phyloP scores from a whole-genome alignment of 495 filamentous ascomycete species.

The Bathelium albidoporum region DNA sequence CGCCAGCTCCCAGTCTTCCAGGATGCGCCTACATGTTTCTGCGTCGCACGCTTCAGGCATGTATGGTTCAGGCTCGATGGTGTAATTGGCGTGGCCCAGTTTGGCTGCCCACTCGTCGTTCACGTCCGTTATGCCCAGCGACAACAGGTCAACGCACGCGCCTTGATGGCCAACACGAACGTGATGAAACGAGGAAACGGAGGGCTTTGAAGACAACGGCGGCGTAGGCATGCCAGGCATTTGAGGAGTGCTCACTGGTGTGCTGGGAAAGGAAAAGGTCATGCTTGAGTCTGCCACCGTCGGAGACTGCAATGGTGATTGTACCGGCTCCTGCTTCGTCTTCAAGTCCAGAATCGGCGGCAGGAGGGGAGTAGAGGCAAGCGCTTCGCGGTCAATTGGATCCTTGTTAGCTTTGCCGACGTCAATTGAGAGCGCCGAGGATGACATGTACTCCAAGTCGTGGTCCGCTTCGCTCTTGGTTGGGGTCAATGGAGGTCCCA shows the following conservation, averaged over 20 bases:
- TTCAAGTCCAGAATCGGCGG: slow-evolving; percentile 60
- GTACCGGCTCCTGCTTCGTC: slow-evolving; percentile 36
- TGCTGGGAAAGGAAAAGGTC: slow-evolving; percentile 32
- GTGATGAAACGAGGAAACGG: slow-evolving; percentile 58
- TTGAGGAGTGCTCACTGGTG: slow-evolving; percentile 34
- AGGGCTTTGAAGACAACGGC: slow-evolving; percentile 69
- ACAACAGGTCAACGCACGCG: slow-evolving; percentile 48
- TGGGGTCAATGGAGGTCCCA: neutral
- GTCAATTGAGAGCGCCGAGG: slow-evolving; percentile 40
- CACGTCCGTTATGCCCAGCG: slow-evolving; percentile 51
- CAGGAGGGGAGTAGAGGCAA: slow-evolving; percentile 70
- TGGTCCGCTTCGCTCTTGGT: neutral
- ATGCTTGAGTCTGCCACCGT: slow-evolving; percentile 43
- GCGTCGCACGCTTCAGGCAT: slow-evolving; percentile 49
- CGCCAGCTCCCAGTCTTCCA: slow-evolving; percentile 70
- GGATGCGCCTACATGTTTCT: slow-evolving; percentile 53
- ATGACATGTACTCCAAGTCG: slow-evolving; percentile 20
- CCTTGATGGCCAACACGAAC: slow-evolving; percentile 34
- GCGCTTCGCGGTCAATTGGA: slow-evolving; percentile 36
- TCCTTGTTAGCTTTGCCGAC: slow-evolving; percentile 45
- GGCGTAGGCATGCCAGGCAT: slow-evolving; percentile 53
- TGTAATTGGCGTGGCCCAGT: slow-evolving; percentile 88
- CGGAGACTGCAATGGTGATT: slow-evolving; percentile 77
- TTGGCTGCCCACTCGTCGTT: slow-evolving; percentile 72
- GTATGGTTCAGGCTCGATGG: slow-evolving; percentile 75